Evolutionary conservation across 2,329 filamentous ascomycete genomes (phyloP), one percentile per base, ranked within the genome.

Genomic region (Westerdykella ornata): DNA sequence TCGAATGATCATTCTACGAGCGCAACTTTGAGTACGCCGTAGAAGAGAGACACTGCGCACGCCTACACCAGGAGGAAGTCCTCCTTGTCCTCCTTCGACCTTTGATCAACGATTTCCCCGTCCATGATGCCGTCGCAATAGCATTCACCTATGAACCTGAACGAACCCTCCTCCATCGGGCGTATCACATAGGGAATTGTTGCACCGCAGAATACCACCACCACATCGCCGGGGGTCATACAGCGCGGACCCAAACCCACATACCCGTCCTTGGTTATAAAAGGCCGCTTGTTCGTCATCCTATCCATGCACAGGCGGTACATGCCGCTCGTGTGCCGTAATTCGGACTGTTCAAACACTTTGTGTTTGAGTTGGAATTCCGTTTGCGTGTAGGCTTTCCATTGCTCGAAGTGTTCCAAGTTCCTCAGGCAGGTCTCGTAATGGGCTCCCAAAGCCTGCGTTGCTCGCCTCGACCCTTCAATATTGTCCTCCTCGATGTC

Each of bases 61-160:
- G 8, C 22, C 12, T 26, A 33, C 30, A 33, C 30, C 30, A 33
- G 16, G 7, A 15, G 3, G 30, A 15, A 33, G 16, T 33, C 30
- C 30, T 14, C 16, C 13, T 33, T 33, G 16, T 33, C 30, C 30
- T 14, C 16, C 13, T 33, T 33, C 30, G n/a, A 7, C 30, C 30
- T 33, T 15, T 15, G n/a, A 5, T 17, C 30, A 41, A 51, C 43
- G 22, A 39, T 37, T 22, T 51, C 48, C 4, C 48, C 48, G 30
- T 51, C 48, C 48, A 51, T 48, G 14, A 46, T 44, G 3, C 40
- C 43, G 37, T 46, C 35, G 30, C 47, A 41, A 39, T 51, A 36
- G 5, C 35, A 17, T 26, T 48, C 45, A 3, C 48, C 48, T 12
- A 51, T 29, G 32, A 51, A 39, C 15, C 6, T 37, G 22, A 35